Conservation (phyloP, 2,329 filamentous ascomycete species). For the Trichophaea hybrida region DNA sequence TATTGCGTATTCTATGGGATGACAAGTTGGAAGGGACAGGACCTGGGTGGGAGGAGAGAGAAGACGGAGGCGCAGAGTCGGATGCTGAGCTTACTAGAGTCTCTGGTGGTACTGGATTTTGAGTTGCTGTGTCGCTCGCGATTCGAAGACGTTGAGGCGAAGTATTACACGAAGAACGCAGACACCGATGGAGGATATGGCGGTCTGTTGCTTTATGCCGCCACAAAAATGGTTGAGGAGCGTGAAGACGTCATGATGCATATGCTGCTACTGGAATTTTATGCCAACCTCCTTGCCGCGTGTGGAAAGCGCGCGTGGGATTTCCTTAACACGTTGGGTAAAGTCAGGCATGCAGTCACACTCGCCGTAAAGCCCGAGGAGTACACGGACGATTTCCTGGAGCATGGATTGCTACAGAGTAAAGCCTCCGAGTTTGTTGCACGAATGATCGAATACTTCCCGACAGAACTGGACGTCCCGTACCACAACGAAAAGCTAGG, state of each 20-base stretch:
- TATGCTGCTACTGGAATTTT: conserved; percentile 21
- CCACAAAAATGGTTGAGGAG: conserved; percentile 8
- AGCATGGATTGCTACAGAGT: conserved; percentile 13
- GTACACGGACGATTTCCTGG: conserved; percentile 15
- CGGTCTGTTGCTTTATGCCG: conserved; percentile 18
- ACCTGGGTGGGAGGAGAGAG: conserved; percentile 4
- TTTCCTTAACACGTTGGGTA: conserved; percentile 12
- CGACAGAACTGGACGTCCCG: background rate
- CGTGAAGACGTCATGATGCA: conserved; percentile 22
- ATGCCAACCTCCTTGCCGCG: conserved; percentile 6
- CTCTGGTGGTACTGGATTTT: conserved; percentile 12
- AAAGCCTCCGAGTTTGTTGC: conserved; percentile 21
- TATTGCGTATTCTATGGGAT: conserved; percentile 17
- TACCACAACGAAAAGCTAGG: background rate
- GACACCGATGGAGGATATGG: background rate
- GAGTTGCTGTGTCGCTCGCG: conserved; percentile 7
- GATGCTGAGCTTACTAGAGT: conserved; percentile 14
- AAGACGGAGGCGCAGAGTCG: conserved; percentile 18
- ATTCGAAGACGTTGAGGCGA: conserved; percentile 11
- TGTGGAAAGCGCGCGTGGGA: background rate
- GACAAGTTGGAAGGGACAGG: conserved; percentile 1
- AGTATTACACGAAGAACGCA: conserved; percentile 3
- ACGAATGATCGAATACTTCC: background rate
- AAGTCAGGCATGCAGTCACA: conserved; percentile 8
- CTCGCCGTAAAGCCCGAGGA: conserved; percentile 15